phyloP scores from a whole-genome alignment of 2,329 filamentous ascomycete genomes.

The Aureobasidium sp. region DNA sequence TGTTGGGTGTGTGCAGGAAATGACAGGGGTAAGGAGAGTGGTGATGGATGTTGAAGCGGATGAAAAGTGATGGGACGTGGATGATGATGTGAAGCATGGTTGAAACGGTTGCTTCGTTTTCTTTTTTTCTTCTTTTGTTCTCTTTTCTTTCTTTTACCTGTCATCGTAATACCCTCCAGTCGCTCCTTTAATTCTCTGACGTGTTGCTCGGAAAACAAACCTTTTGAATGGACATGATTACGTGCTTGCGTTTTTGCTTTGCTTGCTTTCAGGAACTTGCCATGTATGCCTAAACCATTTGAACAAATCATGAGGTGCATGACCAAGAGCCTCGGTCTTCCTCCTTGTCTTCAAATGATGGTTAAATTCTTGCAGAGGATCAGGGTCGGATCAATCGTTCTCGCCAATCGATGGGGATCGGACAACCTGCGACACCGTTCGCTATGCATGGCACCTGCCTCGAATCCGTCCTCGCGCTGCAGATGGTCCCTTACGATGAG shows the following conservation, averaged over 20 bases:
- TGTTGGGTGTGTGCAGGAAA: slow-evolving; percentile 45
- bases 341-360: too few species aligned
- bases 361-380: too few species aligned
- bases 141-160: neutral
- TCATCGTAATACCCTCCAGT: neutral
- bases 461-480: too few species aligned
- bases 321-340: too few species aligned
- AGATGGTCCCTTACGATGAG: too few species aligned
- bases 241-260: neutral
- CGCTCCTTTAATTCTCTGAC: neutral
- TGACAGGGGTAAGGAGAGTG: neutral
- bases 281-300: too few species aligned
- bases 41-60: neutral
- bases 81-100: neutral
- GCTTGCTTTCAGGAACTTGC: neutral
- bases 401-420: too few species aligned
- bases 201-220: neutral
- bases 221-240: neutral
- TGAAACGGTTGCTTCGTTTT: neutral
- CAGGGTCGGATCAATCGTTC: too few species aligned
- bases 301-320: too few species aligned
- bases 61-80: neutral
- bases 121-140: neutral
- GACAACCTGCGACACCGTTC: too few species aligned
- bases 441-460: too few species aligned